phyloP scores from a whole-genome alignment of 106 monocot species.

The Platanthera guangdongensis region DNA sequence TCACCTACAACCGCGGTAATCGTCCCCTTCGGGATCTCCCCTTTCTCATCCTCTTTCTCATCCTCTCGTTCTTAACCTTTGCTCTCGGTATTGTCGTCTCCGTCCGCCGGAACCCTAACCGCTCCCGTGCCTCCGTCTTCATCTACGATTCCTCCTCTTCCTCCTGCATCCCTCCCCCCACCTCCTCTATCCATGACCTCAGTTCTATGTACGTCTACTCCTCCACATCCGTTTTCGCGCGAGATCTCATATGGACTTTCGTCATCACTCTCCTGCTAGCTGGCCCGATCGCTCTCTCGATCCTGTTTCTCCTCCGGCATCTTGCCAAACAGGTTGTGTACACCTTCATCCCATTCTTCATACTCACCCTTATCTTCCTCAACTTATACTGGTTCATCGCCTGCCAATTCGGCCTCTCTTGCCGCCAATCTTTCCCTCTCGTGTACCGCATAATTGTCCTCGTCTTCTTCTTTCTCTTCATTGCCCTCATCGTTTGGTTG shows the following conservation, averaged over 20 bases:
- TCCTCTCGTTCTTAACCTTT: constrained; percentile 48
- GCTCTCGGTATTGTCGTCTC: constrained; percentile 37
- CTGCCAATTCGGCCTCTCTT: constrained; percentile 30
- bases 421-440: constrained; percentile 43
- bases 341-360: constrained; percentile 58
- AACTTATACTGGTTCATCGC: constrained; percentile 85
- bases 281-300: constrained; percentile 27
- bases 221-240: constrained; percentile 11
- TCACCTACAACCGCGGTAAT: constrained; percentile 50
- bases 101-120: constrained; percentile 41
- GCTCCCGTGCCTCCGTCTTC: constrained; percentile 23
- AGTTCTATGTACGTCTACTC: constrained; percentile 9
- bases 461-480: constrained; percentile 55
- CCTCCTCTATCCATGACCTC: constrained; percentile 10
- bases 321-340: constrained; percentile 71
- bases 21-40: constrained; percentile 68
- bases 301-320: constrained; percentile 51
- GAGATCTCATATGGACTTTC: constrained; percentile 50
- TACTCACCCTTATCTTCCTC: constrained; percentile 49
- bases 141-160: constrained; percentile 26
- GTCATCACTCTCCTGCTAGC: constrained; percentile 46
- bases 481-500: constrained; percentile 52
- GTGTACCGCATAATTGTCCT: constrained; percentile 60
- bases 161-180: constrained; percentile 19
- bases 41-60: constrained; percentile 48